phyloP scores from a whole-genome alignment of 1,284 basidiomycete genomes.

The Cutaneotrichosporon daszewskae region DNA sequence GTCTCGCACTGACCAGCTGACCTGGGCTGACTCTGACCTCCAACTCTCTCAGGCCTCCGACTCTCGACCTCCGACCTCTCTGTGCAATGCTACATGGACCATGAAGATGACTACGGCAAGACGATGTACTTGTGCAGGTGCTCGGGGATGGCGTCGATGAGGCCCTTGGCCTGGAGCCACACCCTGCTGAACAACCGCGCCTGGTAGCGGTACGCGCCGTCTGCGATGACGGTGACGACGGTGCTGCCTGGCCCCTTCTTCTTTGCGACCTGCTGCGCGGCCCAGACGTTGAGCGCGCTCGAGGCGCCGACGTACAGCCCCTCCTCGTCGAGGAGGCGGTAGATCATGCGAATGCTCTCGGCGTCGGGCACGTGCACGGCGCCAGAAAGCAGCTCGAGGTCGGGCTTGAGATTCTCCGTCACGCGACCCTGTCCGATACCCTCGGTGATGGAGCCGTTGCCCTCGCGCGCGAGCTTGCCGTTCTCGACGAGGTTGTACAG shows the following conservation, averaged over 20 bases:
- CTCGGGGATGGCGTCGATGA: slow-evolving; percentile 73
- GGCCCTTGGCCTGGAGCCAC: slow-evolving; percentile 81
- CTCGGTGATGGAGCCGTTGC: slow-evolving; percentile 88
- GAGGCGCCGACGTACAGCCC: slow-evolving; percentile 96
- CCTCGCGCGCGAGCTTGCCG: slow-evolving; percentile 71
- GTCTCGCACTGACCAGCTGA: too few species aligned
- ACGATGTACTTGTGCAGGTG: slow-evolving; percentile 82
- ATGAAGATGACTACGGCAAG: slow-evolving; percentile 52
- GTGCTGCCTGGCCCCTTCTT: slow-evolving; percentile 73
- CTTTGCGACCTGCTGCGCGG: slow-evolving; percentile 80
- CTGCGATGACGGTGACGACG: slow-evolving; percentile 65
- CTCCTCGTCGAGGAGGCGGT: slow-evolving; percentile 84
- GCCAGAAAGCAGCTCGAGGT: slow-evolving; percentile 72
- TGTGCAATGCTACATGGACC: too few species aligned
- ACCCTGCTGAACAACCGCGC: slow-evolving; percentile 89
- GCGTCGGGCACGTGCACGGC: slow-evolving; percentile 83
- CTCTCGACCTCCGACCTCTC: too few species aligned
- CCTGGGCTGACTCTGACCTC: too few species aligned
- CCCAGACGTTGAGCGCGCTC: slow-evolving; percentile 90
- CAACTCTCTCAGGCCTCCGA: too few species aligned
- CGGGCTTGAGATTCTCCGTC: slow-evolving; percentile 85
- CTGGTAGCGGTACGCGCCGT: slow-evolving; percentile 60
- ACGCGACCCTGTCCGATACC: slow-evolving; percentile 98
- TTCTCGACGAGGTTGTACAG: slow-evolving; percentile 78
- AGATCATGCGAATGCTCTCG: slow-evolving; percentile 89